These are phyloP conservation scores for Penicillium goetzii DNA, from an alignment of 495 filamentous ascomycete genomes.

Conservation along the genomic window DNA sequence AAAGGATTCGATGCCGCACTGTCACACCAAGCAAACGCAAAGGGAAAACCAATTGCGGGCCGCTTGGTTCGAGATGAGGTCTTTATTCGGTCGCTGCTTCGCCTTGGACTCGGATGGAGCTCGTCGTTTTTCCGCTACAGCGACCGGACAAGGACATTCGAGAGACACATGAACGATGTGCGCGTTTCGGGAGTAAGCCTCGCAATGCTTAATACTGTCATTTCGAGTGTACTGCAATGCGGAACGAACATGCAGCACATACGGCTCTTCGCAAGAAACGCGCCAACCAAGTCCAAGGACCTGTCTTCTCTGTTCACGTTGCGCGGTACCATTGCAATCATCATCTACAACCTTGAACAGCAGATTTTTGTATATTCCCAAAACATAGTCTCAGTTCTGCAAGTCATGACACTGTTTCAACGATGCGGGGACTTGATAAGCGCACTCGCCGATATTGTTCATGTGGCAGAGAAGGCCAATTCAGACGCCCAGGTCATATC, in stretches of 20 bases:
- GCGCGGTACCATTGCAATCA: constrained; percentile 38
- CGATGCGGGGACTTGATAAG: constrained; percentile 65
- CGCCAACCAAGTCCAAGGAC: constrained; percentile 32
- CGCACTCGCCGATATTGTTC: constrained; percentile 63
- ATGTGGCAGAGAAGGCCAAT: constrained; percentile 51
- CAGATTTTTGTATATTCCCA: constrained; percentile 34
- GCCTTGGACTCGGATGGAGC: constrained; percentile 77
- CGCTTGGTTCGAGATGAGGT: constrained; percentile 43
- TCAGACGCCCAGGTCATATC: constrained; percentile 75
- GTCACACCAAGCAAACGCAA: constrained; percentile 29
- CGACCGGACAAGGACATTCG: constrained; percentile 58
- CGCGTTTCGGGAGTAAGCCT: constrained; percentile 72
- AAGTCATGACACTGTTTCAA: constrained; percentile 68
- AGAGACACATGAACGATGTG: constrained; percentile 54
- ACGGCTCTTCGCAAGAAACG: constrained; percentile 57
- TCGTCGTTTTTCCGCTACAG: constrained; percentile 80
- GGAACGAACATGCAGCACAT: constrained; percentile 67
- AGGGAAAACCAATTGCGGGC: constrained; percentile 13
- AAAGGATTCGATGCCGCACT: constrained; percentile 72
- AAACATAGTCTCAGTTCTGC: constrained; percentile 52
- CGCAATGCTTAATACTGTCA: constrained; percentile 57
- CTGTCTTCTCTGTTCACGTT: constrained; percentile 43
- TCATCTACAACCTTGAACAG: constrained; percentile 45
- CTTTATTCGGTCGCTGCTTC: constrained; percentile 66
- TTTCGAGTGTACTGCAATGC: constrained; percentile 64